Conservation (phyloP, 1,139 yeast genomes). For the Geotrichum bryndzae region DNA sequence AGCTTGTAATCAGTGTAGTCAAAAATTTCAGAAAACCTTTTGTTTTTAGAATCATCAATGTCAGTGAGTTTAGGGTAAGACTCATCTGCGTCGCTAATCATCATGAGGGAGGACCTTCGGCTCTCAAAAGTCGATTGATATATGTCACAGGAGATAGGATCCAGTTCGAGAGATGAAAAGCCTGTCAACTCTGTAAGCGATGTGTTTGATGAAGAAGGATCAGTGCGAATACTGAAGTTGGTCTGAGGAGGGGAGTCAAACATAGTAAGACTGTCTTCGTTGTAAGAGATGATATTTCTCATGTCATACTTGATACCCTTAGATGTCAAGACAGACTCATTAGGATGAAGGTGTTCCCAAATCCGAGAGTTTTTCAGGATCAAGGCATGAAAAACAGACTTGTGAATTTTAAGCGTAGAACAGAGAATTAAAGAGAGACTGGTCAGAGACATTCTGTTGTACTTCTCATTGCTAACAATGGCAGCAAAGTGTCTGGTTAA, state of each 20-base stretch:
- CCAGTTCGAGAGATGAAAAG: constrained; percentile 1
- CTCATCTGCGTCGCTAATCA: background rate
- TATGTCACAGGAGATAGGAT: constrained; percentile 6
- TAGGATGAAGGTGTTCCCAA: constrained; percentile 23
- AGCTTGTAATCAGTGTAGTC: constrained; percentile 5
- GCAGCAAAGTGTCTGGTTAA: constrained; percentile 27
- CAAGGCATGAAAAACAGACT: constrained; percentile 19
- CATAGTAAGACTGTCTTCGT: background rate
- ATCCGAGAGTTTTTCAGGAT: constrained; percentile 23
- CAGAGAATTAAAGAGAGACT: constrained; percentile 32
- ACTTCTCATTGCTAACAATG: constrained; percentile 21
- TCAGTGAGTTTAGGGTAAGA: background rate
- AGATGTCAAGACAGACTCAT: constrained; percentile 12
- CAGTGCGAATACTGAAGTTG: background rate
- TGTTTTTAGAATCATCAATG: background rate
- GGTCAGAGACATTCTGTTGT: constrained; percentile 31
- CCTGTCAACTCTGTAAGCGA: constrained; percentile 7
- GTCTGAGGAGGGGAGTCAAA: background rate
- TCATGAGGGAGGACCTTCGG: background rate
- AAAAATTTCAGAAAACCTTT: constrained; percentile 1
- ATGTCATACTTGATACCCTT: constrained; percentile 21
- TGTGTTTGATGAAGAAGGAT: constrained; percentile 1
- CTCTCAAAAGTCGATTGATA: background rate
- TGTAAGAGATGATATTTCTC: constrained; percentile 8
- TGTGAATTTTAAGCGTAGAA: constrained; percentile 31